Conservation (phyloP, 805 yeast genomes). For the Cyberlindnera galapagoensis region DNA sequence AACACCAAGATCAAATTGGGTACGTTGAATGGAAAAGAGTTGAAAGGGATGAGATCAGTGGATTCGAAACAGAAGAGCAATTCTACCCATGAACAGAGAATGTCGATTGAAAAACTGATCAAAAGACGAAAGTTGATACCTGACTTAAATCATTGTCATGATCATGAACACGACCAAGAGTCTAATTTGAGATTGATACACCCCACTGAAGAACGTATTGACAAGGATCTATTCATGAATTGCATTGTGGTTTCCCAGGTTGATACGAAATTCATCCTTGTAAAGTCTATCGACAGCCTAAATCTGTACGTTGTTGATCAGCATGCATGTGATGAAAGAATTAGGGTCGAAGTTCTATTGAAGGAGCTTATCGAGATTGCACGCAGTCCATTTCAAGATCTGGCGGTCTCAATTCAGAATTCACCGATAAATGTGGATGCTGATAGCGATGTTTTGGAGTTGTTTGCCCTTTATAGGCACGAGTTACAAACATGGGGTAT, state of each 20-base stretch:
- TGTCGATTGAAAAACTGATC: slow-evolving; percentile 3
- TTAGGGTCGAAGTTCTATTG: slow-evolving; percentile 49
- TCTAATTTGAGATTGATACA: neutral
- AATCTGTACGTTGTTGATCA: slow-evolving; percentile 55
- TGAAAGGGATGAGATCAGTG: slow-evolving; percentile 7
- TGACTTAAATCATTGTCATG: neutral
- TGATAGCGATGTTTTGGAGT: slow-evolving; percentile 26
- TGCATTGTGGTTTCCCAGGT: slow-evolving; percentile 48
- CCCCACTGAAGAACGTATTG: slow-evolving; percentile 3
- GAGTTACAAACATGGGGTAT: slow-evolving; percentile 43
- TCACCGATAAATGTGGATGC: slow-evolving; percentile 13
- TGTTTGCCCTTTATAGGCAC: slow-evolving; percentile 24
- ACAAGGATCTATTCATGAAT: slow-evolving; percentile 16
- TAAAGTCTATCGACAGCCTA: slow-evolving; percentile 17
- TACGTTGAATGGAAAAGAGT: slow-evolving; percentile 7
- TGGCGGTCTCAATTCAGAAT: slow-evolving; percentile 11
- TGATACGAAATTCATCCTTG: slow-evolving; percentile 57
- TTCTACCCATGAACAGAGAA: neutral
- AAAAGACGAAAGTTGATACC: slow-evolving; percentile 8
- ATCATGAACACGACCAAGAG: neutral
- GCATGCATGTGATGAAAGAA: slow-evolving; percentile 81
- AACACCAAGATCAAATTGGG: slow-evolving; percentile 9
- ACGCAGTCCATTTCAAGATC: slow-evolving; percentile 16
- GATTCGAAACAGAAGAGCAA: neutral
- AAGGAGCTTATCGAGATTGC: slow-evolving; percentile 29